phyloP scores from a whole-genome alignment of 176 grass and related monocot species.

The Phoenix dactylifera region DNA sequence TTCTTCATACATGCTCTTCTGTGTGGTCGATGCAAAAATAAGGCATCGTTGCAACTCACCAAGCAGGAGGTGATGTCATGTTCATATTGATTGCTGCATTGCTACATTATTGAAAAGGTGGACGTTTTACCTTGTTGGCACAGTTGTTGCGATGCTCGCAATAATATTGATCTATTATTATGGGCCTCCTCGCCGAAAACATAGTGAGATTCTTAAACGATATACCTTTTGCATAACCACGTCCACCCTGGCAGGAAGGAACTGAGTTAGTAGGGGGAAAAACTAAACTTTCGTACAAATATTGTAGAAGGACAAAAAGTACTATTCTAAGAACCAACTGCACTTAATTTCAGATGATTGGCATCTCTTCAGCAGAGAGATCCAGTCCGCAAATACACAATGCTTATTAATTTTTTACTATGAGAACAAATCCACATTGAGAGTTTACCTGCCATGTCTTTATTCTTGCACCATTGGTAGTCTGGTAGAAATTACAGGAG shows the following conservation, averaged over 20 bases:
- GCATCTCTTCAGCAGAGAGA: no score
- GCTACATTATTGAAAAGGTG: not conserved
- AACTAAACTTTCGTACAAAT: not conserved
- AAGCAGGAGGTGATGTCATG: no score
- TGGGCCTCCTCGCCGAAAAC: not conserved
- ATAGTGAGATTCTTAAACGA: not conserved
- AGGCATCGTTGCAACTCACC: no score
- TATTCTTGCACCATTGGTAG: constrained; percentile 6
- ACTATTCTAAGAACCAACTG: not conserved
- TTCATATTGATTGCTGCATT: no score
- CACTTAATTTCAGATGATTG: no score
- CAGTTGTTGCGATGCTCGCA: not conserved
- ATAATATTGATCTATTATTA: constrained; percentile 20
- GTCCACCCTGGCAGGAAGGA: constrained; percentile 1
- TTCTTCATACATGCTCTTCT: no score
- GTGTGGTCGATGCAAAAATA: no score
- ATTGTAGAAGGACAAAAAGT: not conserved
- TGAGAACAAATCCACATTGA: not conserved
- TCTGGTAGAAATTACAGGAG: not conserved
- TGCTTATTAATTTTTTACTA: not conserved
- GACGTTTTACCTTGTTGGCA: not conserved
- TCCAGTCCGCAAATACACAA: no score
- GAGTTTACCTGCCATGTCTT: constrained; percentile 1
- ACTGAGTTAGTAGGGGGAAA: not conserved
- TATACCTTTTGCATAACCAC: constrained; percentile 7